Evolutionary conservation across 1,284 basidiomycete genomes (phyloP).

Genomic region (Stygiomarasmius scandens): DNA sequence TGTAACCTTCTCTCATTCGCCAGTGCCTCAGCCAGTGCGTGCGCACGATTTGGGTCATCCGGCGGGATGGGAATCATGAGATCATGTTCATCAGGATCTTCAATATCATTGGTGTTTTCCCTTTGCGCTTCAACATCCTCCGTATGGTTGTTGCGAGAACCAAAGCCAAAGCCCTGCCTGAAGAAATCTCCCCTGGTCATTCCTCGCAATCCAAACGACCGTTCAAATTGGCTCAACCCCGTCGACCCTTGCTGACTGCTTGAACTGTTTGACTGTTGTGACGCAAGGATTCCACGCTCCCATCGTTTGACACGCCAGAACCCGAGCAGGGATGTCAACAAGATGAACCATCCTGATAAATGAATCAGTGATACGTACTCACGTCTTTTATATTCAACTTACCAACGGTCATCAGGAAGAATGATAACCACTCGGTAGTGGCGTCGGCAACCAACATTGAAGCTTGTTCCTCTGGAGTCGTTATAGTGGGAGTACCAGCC

Average conservation of each 20-base stretch:
- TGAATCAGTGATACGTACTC: background rate
- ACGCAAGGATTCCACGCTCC: slow-evolving; percentile 73
- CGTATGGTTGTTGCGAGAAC: slow-evolving; percentile 24
- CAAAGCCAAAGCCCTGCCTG: slow-evolving; percentile 55
- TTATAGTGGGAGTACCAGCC: slow-evolving; percentile 27
- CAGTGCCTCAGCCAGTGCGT: slow-evolving; percentile 48
- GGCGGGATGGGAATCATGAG: slow-evolving; percentile 48
- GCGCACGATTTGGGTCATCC: slow-evolving; percentile 47
- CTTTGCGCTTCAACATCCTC: slow-evolving; percentile 29
- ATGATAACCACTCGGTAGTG: slow-evolving; percentile 87
- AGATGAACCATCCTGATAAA: slow-evolving; percentile 81
- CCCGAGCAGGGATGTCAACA: slow-evolving; percentile 84
- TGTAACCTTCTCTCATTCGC: slow-evolving; percentile 59
- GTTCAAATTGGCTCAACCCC: slow-evolving; percentile 43
- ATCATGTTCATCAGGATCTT: slow-evolving; percentile 26
- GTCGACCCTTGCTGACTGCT: slow-evolving; percentile 25
- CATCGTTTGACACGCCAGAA: slow-evolving; percentile 93
- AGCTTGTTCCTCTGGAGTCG: slow-evolving; percentile 37
- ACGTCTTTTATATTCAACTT: slow-evolving; percentile 25
- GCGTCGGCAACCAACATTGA: slow-evolving; percentile 49
- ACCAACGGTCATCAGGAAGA: slow-evolving; percentile 92
- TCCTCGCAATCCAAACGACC: slow-evolving; percentile 47
- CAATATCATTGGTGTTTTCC: slow-evolving; percentile 29
- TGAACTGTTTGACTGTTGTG: slow-evolving; percentile 39
- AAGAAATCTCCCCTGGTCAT: slow-evolving; percentile 49